Base-by-base conservation (phyloP, 106 monocot genomes). In the Alisma plantagoaquatica region DNA sequence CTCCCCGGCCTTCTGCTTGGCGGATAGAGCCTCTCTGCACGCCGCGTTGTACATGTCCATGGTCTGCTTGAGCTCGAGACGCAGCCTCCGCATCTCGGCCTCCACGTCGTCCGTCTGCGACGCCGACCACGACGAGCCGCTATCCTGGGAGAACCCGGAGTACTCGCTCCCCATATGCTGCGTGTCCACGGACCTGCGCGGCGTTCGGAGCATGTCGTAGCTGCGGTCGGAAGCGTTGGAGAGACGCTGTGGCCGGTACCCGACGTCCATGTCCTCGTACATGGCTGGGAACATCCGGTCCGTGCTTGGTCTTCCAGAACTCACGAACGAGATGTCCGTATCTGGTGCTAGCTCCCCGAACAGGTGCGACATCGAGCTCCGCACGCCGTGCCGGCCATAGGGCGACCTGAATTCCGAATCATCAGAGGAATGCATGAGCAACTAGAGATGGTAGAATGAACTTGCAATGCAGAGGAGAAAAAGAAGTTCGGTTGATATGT, bases 1-100 rank as follows among this genome's bases (percentile, higher is more conserved):
- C 65, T 91, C 84, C 60, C 54, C 71, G 25, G 77, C 75, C 72
- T 77, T 65, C 10, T 82, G 87, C 44, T 74, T 71, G 1, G 87
- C 81, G 0, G 53, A 61, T 9, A 82, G 57, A 23, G 87, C 87
- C 70, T 87, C 87, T 62, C 46, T 74, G 74, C 87, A 87, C 31
- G 87, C 87, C 0, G 70, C 72, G 48, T 67, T 71, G 58, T 87
- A 87, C 87, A 87, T 82, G 23, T 87, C 78, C 81, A 87, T 78
- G 0, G 87, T 87, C 27, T 82, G 81, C 61, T 75, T 78, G 8
- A 87, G 69, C 35, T 87, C 87, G 17, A 75, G 32, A 57, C 60
- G 74, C 33, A 87, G 53, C 61, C 87, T 68, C 56, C 67, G 77
- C 81, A 87, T 72, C 75, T 87, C 87, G 2, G 72, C 55, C 51